phyloP scores from a whole-genome alignment of 2,329 filamentous ascomycete genomes.

The Pseudocercospora crystallina region DNA sequence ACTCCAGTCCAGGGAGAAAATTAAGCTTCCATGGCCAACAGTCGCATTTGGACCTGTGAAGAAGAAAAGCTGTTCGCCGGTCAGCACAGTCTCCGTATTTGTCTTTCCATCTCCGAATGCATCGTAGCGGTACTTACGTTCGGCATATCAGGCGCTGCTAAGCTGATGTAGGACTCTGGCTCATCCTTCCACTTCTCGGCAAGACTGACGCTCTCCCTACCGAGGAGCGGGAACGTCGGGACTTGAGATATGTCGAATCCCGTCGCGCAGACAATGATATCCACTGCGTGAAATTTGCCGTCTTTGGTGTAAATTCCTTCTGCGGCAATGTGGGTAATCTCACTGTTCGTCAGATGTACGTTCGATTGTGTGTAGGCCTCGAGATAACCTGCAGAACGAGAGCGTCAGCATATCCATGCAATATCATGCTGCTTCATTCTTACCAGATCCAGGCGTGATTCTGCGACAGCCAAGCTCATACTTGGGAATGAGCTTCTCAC shows the following conservation, averaged over 20 bases:
- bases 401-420: conserved; percentile 60
- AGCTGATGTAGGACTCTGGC: conserved; percentile 30
- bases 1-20: conserved; percentile 24
- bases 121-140: conserved; percentile 20
- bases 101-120: too few relatives aligned
- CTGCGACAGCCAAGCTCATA: conserved; percentile 50
- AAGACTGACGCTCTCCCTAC: conserved; percentile 36
- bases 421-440: conserved; percentile 53
- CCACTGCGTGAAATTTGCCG: conserved; percentile 38
- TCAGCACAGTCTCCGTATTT: too few relatives aligned
- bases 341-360: conserved; percentile 43
- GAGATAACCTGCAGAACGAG: conserved; percentile 42
- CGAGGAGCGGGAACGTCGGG: conserved; percentile 36
- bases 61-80: conserved; percentile 18
- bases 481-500: conserved; percentile 48
- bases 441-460: conserved; percentile 53
- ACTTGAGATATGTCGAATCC: conserved; percentile 40
- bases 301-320: conserved; percentile 41
- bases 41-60: conserved; percentile 26
- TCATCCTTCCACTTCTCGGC: conserved; percentile 29
- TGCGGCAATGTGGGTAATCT: conserved; percentile 40
- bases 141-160: conserved; percentile 32
- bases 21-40: conserved; percentile 26
- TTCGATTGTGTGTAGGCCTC: conserved; percentile 50
- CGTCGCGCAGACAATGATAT: conserved; percentile 50